phyloP scores from a whole-genome alignment of 257 asterid species.

The Fraxinus excelsior region DNA sequence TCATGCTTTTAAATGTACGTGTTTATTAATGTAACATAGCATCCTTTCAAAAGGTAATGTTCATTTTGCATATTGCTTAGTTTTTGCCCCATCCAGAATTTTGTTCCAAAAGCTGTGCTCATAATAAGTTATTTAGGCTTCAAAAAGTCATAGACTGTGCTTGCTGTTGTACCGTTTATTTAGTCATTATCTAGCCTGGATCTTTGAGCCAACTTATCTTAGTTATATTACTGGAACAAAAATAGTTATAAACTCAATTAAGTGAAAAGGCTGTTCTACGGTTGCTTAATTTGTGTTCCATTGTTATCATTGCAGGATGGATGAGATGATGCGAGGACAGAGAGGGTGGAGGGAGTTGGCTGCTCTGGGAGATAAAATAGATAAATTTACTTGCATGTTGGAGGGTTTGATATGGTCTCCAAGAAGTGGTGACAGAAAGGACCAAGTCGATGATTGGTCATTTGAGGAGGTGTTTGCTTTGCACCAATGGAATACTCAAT shows the following conservation, averaged over 20 bases:
- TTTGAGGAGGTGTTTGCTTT: conserved; percentile 80
- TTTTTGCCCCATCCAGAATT: background rate
- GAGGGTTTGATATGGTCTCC: conserved; percentile 98
- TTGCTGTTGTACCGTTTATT: background rate
- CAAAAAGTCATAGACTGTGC: background rate
- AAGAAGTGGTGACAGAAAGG: conserved; percentile 63
- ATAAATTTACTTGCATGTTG: conserved; percentile 38
- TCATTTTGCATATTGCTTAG: background rate
- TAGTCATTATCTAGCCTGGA: background rate
- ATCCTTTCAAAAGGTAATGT: background rate
- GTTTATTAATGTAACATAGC: background rate
- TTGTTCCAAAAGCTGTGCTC: background rate
- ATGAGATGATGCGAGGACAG: conserved; percentile 61
- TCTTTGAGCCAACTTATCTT: background rate
- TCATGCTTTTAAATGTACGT: background rate
- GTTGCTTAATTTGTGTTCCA: background rate
- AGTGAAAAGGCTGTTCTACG: background rate
- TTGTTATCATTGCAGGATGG: conserved; percentile 41
- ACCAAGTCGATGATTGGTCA: conserved; percentile 89
- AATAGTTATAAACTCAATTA: background rate
- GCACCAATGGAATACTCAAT: conserved; percentile 20
- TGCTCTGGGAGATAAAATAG: conserved; percentile 46
- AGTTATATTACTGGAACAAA: background rate
- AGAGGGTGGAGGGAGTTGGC: conserved; percentile 61
- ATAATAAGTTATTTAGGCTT: background rate